Percentiles rank a stretch among this genome's conserved stretches.
Evolutionary conservation across 2,329 filamentous ascomycete genomes (phyloP).

Genomic region (Coniochaeta prunicola): DNA sequence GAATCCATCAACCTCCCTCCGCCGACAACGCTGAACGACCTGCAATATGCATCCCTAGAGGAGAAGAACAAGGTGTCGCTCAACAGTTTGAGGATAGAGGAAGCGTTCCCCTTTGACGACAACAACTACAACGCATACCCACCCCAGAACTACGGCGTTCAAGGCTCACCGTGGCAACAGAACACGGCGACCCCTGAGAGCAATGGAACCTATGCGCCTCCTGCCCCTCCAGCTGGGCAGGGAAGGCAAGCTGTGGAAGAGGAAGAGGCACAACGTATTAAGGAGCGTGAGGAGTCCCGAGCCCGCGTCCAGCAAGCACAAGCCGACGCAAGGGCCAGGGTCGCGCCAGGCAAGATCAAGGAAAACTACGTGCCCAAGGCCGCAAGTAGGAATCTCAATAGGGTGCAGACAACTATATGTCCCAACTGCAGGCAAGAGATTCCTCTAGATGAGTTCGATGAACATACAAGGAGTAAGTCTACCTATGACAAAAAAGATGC

Average conservation of each 20-base stretch:
- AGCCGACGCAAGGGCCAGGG: slow-evolving; percentile 64
- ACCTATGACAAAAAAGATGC: neutral
- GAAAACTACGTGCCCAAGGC: slow-evolving; percentile 88
- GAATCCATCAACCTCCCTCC: slow-evolving; percentile 80
- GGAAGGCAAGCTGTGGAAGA: slow-evolving; percentile 39
- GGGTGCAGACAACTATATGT: slow-evolving; percentile 67
- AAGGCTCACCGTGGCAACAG: slow-evolving; percentile 33
- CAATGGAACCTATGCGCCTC: slow-evolving; percentile 24
- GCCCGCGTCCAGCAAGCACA: slow-evolving; percentile 67
- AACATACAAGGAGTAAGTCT: slow-evolving; percentile 79
- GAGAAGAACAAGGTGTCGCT: slow-evolving; percentile 90
- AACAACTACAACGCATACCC: slow-evolving; percentile 47
- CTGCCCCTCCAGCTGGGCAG: slow-evolving; percentile 8
- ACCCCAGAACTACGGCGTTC: slow-evolving; percentile 35
- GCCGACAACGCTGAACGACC: slow-evolving; percentile 80
- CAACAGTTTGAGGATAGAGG: slow-evolving; percentile 78
- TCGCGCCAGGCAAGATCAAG: slow-evolving; percentile 77
- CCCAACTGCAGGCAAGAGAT: slow-evolving; percentile 92
- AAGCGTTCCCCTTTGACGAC: slow-evolving; percentile 81
- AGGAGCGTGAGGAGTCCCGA: slow-evolving; percentile 53
- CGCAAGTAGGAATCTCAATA: slow-evolving; percentile 62
- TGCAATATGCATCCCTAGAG: slow-evolving; percentile 90
- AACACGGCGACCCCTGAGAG: slow-evolving; percentile 26
- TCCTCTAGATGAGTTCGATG: slow-evolving; percentile 77
- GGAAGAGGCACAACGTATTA: slow-evolving; percentile 56